Base-by-base conservation (phyloP, 163 green algal genomes). In the Prototheca wickerhamii region DNA sequence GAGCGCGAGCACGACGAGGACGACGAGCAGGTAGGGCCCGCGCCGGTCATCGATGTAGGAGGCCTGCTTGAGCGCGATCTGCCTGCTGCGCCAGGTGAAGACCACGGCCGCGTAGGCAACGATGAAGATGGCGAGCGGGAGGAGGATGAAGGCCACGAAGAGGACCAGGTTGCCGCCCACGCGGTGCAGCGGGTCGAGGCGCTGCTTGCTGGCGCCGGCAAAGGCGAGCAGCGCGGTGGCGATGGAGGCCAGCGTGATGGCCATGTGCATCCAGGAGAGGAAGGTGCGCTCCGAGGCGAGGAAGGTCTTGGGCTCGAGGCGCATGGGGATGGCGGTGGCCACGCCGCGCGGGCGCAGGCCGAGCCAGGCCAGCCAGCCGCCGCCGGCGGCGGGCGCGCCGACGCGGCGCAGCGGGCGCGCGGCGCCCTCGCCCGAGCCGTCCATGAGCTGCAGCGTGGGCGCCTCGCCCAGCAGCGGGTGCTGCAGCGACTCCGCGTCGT, bases 91-190 rank as follows among this genome's bases (percentile, higher is more conserved):
- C 88, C 87, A 95, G 23, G 86, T 61, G 60, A 96, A 96, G 2
- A 93, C 73, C 40, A 88, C 80, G 26, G 91, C 73, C 21, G 88
- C 77, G 61, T 96, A 96, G 35, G 70, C 72, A 52, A 75, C 82
- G 69, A 96, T 95, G 53, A 81, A 56, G 29, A 95, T 83, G 52
- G 81, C 82, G 49, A 96, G 68, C 3, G 90, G 90, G 56, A 96
- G 83, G 62, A 96, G 79, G 61, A 95, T 87, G 50, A 96, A 75
- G 10, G 88, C 81, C 54, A 96, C 94, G 37, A 94, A 71, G 62
- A 93, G 83, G 18, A 95, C 69, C 26, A 79, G 40, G 63, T 79
- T 64, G 25, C 53, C 42, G 26, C 42, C 40, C 15, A 58, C 29
- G 43, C 46, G 49, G 42, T 52, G 43, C n/a, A 57, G 34, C 34